A percentile compares a stretch with the other conserved stretches of the same genome.
Conservation (phyloP, 73 alveolate genomes). For the Paramecium caudatum region DNA sequence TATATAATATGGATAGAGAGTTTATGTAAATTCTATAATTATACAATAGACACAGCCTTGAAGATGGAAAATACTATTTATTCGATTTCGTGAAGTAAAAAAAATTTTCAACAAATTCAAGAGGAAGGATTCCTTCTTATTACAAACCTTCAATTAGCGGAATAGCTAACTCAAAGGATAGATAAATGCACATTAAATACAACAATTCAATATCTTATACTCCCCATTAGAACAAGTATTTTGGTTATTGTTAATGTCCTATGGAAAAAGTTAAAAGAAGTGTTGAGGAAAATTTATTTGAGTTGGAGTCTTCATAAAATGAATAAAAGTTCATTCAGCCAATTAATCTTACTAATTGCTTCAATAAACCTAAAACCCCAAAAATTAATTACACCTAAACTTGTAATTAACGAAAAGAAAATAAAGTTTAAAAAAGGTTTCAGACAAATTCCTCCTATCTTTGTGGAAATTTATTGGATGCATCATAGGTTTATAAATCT, state of each 20-base stretch:
- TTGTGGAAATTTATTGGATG: background rate
- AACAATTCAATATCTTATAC: background rate
- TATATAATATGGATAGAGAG: slow-evolving; percentile 38
- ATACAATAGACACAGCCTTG: background rate
- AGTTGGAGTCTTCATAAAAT: no score
- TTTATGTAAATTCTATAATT: background rate
- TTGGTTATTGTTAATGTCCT: slow-evolving; percentile 33
- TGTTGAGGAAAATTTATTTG: no score
- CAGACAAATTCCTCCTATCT: background rate
- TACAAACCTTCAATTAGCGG: background rate
- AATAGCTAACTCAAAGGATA: background rate
- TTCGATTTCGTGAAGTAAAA: background rate
- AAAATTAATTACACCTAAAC: background rate
- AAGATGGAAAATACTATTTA: background rate
- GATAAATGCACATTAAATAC: background rate
- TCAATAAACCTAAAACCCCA: slow-evolving; percentile 29
- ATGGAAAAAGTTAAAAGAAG: slow-evolving; percentile 9
- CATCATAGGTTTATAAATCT: slow-evolving; percentile 17
- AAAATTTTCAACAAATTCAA: background rate
- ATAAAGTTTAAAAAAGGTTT: background rate
- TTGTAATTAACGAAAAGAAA: background rate
- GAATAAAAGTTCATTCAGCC: no score
- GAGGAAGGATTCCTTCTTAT: background rate
- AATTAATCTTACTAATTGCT: background rate
- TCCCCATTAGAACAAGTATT: slow-evolving; percentile 5